Conservation (phyloP, 2,329 filamentous ascomycete species). For the Penicillium freii region DNA sequence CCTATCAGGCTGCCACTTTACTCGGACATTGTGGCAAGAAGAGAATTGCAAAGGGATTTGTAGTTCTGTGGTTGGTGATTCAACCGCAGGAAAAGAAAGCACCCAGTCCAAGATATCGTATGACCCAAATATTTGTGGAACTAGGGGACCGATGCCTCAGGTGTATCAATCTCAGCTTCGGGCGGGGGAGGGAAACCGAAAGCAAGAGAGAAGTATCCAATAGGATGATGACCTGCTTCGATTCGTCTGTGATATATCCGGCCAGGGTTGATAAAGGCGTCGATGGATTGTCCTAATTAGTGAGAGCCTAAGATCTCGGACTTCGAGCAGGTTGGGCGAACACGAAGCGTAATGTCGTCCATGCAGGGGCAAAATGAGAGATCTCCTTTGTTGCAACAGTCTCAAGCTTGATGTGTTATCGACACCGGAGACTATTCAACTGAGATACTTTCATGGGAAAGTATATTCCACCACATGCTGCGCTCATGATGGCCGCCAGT, state of each 20-base stretch:
- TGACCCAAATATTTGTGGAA: neutral
- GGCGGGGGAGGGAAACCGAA: too few relatives aligned
- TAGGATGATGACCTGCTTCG: neutral
- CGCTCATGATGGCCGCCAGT: slow-evolving; percentile 26
- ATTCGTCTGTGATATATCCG: too few relatives aligned
- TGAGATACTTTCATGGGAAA: neutral
- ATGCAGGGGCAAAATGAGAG: neutral
- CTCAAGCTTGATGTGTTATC: too few relatives aligned
- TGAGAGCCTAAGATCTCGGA: neutral
- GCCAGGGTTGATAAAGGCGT: neutral
- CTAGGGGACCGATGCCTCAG: neutral
- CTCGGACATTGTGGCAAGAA: neutral
- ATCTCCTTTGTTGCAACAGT: neutral
- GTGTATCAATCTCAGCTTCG: neutral
- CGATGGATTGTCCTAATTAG: neutral
- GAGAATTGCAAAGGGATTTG: neutral
- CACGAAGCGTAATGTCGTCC: neutral
- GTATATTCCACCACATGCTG: neutral
- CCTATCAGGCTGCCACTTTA: neutral
- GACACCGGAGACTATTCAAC: neutral
- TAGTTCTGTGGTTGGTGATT: neutral
- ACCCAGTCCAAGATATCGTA: neutral
- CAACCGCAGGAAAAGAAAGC: neutral
- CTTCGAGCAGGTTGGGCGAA: too few relatives aligned
- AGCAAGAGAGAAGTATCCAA: neutral